Conservation (phyloP, 192 early-diverging fungal genomes). For the Entomortierella chlamydospora region DNA sequence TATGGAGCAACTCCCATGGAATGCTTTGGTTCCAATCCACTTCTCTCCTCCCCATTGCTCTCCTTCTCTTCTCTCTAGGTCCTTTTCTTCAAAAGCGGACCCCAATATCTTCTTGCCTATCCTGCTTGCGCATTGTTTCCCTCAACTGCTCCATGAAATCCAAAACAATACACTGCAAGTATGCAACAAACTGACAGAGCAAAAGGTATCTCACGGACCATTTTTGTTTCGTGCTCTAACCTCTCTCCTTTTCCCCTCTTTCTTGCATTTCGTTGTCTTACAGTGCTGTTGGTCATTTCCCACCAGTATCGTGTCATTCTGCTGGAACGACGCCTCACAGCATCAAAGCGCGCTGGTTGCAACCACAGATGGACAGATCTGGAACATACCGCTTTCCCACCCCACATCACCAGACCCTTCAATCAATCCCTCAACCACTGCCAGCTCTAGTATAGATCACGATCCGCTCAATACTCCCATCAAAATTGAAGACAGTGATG, state of each 20-base stretch:
- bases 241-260: background rate
- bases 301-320: slow-evolving; percentile 21
- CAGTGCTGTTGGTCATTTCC: slow-evolving; percentile 30
- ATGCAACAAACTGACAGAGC: background rate
- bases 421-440: background rate
- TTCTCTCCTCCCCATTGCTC: background rate
- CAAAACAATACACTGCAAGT: slow-evolving; percentile 10
- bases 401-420: background rate
- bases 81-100: background rate
- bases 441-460: background rate
- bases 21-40: slow-evolving; percentile 1
- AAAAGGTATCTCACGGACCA: slow-evolving; percentile 1
- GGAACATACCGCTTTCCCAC: slow-evolving; percentile 10
- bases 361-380: slow-evolving; percentile 25
- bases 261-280: no score
- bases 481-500: slow-evolving; percentile 20
- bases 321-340: slow-evolving; percentile 6
- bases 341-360: slow-evolving; percentile 1
- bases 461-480: slow-evolving; percentile 4
- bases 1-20: slow-evolving; percentile 13
- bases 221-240: background rate
- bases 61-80: background rate
- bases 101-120: background rate
- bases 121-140: background rate
- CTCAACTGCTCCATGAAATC: slow-evolving; percentile 11